Conservation (phyloP, 139 green algal genomes). For the Nannochloris sp. region DNA sequence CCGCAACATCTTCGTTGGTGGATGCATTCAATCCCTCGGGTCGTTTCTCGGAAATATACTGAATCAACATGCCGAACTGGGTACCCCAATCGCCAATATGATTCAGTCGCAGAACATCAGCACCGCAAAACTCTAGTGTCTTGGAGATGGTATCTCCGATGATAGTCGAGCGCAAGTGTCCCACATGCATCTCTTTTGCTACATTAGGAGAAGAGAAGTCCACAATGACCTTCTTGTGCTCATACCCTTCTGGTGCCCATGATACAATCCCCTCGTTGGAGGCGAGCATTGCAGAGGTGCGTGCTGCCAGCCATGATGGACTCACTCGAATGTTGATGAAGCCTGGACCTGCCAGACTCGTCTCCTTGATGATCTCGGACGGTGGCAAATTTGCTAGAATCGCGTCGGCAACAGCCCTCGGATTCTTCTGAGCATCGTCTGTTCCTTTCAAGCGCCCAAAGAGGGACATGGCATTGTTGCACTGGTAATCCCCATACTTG, state of each 20-base stretch:
- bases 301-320: constrained; percentile 19
- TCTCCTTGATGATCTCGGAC: constrained; percentile 41
- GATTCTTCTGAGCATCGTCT: constrained; percentile 69
- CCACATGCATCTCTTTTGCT: constrained; percentile 99
- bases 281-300: constrained; percentile 33
- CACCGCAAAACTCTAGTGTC: constrained; percentile 78
- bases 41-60: constrained; percentile 65
- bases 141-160: constrained; percentile 79
- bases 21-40: constrained; percentile 41
- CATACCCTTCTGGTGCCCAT: constrained; percentile 33
- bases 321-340: constrained; percentile 89
- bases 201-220: constrained; percentile 98
- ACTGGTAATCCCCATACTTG: constrained; percentile 93
- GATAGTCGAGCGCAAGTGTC: constrained; percentile 95
- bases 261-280: constrained; percentile 12
- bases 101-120: constrained; percentile 87
- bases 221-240: constrained; percentile 56
- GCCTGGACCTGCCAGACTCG: constrained; percentile 77
- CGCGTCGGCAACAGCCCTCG: constrained; percentile 67
- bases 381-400: constrained; percentile 65
- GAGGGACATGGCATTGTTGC: constrained; percentile 95
- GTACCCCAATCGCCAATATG: constrained; percentile 98
- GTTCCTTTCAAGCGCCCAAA: constrained; percentile 82
- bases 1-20: constrained; percentile 57
- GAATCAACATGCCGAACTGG: constrained; percentile 99